Conservation (phyloP, 345 rosid species). For the Camelina hispida region DNA sequence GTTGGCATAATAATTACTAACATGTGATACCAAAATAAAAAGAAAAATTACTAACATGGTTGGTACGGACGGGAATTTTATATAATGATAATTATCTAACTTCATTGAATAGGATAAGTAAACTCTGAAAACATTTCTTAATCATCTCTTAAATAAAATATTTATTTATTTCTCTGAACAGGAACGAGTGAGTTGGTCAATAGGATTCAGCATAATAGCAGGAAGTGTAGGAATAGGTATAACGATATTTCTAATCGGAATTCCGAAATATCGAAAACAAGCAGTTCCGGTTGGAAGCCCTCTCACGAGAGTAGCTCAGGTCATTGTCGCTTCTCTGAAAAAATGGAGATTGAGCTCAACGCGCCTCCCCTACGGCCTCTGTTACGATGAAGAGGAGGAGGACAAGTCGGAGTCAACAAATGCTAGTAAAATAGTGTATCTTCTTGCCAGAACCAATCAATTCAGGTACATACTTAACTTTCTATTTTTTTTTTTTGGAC, state of each 20-base stretch:
- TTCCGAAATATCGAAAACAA: slow-evolving; percentile 59
- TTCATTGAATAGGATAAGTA: background rate
- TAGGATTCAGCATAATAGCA: slow-evolving; percentile 63
- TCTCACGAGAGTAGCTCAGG: slow-evolving; percentile 66
- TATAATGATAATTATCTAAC: background rate
- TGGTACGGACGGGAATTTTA: background rate
- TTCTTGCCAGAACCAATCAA: slow-evolving; percentile 57
- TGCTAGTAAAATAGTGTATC: background rate
- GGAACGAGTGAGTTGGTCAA: slow-evolving; percentile 84
- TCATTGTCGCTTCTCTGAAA: slow-evolving; percentile 63
- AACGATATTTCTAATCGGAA: slow-evolving; percentile 58
- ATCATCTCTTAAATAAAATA: no score
- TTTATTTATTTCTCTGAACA: no score
- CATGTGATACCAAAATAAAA: no score
- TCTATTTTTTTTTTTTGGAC: no score
- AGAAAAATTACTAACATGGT: slow-evolving; percentile 7
- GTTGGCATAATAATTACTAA: slow-evolving; percentile 1
- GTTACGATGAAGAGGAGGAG: slow-evolving; percentile 44
- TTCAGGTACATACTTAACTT: slow-evolving; percentile 69
- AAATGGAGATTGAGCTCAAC: slow-evolving; percentile 65
- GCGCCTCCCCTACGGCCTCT: slow-evolving; percentile 45
- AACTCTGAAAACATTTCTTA: slow-evolving; percentile 15
- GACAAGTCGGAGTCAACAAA: slow-evolving; percentile 14
- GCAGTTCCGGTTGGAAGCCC: slow-evolving; percentile 70
- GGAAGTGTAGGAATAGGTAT: slow-evolving; percentile 57